These are phyloP conservation scores for Diaporthe sp. DNA, from an alignment of 2,329 filamentous ascomycete genomes.

Conservation along the genomic window DNA sequence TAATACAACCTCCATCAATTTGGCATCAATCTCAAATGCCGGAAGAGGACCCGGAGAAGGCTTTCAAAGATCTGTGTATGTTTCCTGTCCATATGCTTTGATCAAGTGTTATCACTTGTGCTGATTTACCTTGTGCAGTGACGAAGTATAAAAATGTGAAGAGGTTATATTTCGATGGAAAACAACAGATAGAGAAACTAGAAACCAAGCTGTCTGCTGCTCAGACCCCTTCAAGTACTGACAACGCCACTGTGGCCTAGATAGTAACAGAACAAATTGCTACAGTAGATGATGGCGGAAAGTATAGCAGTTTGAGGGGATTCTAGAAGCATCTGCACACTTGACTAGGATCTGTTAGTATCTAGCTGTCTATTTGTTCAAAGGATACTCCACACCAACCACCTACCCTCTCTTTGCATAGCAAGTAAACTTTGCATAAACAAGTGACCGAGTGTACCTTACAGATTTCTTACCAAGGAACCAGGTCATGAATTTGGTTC, in stretches of 20 bases:
- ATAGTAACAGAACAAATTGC: background rate
- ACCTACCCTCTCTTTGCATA: too few relatives aligned
- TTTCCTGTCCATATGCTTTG: conserved; percentile 36
- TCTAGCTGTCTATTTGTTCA: background rate
- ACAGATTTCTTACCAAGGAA: too few relatives aligned
- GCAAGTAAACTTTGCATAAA: too few relatives aligned
- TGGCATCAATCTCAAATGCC: conserved; percentile 58
- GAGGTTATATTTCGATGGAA: conserved; percentile 95
- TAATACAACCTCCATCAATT: too few relatives aligned
- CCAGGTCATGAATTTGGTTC: too few relatives aligned
- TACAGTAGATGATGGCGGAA: background rate
- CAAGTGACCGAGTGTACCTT: too few relatives aligned
- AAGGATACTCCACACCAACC: too few relatives aligned
- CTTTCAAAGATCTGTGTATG: conserved; percentile 70
- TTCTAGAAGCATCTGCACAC: background rate
- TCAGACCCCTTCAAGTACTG: background rate
- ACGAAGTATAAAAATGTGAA: conserved; percentile 98
- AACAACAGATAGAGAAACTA: conserved; percentile 90
- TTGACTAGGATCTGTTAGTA: background rate
- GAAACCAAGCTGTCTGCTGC: conserved; percentile 56
- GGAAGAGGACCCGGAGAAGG: conserved; percentile 63
- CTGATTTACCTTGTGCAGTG: conserved; percentile 67
- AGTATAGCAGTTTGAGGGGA: background rate
- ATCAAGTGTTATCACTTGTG: background rate
- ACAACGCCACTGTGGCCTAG: background rate